Base-by-base conservation (phyloP, 2,329 filamentous ascomycete species). In the Tolypocladium ophioglossoides region DNA sequence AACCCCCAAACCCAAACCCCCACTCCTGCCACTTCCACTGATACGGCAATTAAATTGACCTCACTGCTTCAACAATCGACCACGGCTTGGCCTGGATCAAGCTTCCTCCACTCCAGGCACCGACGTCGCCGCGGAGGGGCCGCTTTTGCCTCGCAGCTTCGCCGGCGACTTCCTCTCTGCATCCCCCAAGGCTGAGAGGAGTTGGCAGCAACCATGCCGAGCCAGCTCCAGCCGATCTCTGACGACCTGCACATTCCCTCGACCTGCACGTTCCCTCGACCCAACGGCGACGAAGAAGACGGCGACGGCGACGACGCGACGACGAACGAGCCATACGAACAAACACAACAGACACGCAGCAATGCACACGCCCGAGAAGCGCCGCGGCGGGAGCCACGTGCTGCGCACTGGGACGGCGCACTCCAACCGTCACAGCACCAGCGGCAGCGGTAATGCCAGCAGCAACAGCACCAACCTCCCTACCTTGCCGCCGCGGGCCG, bases 331-430 rank as follows among this genome's bases (percentile, higher is more conserved):
- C 11, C 9, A 27, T 20, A 47, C 44, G 18, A 32, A 47, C 10
- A 10, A 27, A 47, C 18, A 24, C 44, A 24, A 6, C 14, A 39
- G 8, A 12, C 12, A n/a, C 51, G 22, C 16, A 39, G 37, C 37
- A 14, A 76, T 75, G 73, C 72, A 68, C 58, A 60, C 66, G 47
- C 65, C 73, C 49, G 73, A 78, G 56, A 77, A 75, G 66, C 74
- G 74, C 61, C 73, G 74, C 58, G 68, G 64, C 53, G 64, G 63
- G 53, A 56, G 58, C 57, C 63, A 62, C 56, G 55, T 58, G 55
- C 58, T 60, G 53, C 62, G 61, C 38, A 53, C 62, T 7, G 56
- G 56, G 4, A 50, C 59, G 34, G 52, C 59, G 10, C 60, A 57
- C 54, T 10, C 55, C 55, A 53, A 56, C 56, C 52, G 60, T 56